A percentile compares a stretch with the other conserved stretches of the same genome.
These are phyloP conservation scores for Rasamsonia emersonii DNA, from an alignment of 2,329 filamentous ascomycete species.

Conservation along the genomic window DNA sequence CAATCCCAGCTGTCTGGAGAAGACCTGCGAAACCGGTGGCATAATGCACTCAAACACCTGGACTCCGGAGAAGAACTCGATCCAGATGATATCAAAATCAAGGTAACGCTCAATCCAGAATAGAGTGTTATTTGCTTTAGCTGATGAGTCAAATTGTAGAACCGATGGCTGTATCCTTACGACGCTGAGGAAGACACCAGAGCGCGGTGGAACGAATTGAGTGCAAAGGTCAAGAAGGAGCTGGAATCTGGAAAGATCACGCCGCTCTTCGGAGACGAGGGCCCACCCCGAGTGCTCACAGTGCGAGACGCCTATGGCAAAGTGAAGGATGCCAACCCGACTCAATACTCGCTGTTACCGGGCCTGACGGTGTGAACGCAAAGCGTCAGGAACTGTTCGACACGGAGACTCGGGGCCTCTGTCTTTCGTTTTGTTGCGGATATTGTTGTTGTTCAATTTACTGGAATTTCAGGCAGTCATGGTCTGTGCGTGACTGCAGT, in stretches of 20 bases:
- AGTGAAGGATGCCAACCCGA: slow-evolving; percentile 5
- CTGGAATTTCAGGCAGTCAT: no score
- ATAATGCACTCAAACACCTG: slow-evolving; percentile 12
- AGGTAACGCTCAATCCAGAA: slow-evolving; percentile 8
- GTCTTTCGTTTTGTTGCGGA: no score
- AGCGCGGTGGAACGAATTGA: slow-evolving; percentile 36
- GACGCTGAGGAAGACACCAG: slow-evolving; percentile 39
- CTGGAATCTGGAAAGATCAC: slow-evolving; percentile 28
- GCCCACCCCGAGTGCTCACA: slow-evolving; percentile 7
- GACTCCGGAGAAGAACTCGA: slow-evolving; percentile 30
- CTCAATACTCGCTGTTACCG: background rate
- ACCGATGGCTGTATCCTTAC: slow-evolving; percentile 40
- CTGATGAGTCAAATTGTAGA: slow-evolving; percentile 18
- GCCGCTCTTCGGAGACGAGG: slow-evolving; percentile 23
- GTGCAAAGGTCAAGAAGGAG: slow-evolving; percentile 27
- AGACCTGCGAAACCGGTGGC: slow-evolving; percentile 16
- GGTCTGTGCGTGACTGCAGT: no score
- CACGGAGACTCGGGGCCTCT: no score
- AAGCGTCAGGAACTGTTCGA: no score
- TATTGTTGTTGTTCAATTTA: no score
- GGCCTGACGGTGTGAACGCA: slow-evolving; percentile 3
- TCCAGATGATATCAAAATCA: slow-evolving; percentile 39
- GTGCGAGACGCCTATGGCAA: slow-evolving; percentile 9
- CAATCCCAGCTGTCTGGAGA: slow-evolving; percentile 15
- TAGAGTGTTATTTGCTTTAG: background rate